A percentile compares a stretch with the other conserved stretches of the same genome.
Evolutionary conservation across 2,329 filamentous ascomycete genomes (phyloP).

Genomic region (Fusarium ambrosium): DNA sequence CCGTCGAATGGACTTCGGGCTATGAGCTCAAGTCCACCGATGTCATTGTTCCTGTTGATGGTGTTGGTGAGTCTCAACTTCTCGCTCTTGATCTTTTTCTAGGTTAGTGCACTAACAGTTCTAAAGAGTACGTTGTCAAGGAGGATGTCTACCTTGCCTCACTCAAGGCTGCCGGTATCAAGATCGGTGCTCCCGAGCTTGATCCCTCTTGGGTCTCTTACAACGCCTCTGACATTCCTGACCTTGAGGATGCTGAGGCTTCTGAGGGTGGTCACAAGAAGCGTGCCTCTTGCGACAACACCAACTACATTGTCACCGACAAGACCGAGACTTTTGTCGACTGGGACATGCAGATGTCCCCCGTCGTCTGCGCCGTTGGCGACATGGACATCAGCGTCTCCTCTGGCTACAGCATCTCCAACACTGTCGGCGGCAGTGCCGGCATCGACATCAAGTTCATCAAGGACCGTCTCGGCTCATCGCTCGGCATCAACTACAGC

Average conservation of each 20-base stretch:
- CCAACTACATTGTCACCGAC: constrained; percentile 20
- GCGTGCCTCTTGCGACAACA: constrained; percentile 5
- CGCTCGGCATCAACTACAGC: constrained; percentile 20
- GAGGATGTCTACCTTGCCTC: background rate
- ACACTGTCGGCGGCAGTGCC: constrained; percentile 17
- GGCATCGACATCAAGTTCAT: constrained; percentile 6
- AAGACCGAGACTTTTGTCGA: constrained; percentile 22
- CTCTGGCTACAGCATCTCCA: constrained; percentile 20
- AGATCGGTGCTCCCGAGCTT: background rate
- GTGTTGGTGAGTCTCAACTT: background rate
- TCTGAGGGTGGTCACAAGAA: background rate
- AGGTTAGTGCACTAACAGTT: background rate
- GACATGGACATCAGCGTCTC: constrained; percentile 24
- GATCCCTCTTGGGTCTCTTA: constrained; percentile 3
- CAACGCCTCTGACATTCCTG: background rate
- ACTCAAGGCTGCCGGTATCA: background rate
- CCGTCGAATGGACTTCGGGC: background rate
- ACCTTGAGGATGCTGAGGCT: background rate
- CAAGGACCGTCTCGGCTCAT: constrained; percentile 12
- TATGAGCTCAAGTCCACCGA: background rate
- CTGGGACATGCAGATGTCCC: constrained; percentile 31
- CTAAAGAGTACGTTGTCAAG: background rate
- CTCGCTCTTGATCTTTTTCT: too few species aligned
- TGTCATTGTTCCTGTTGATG: background rate
- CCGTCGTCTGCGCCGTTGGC: constrained; percentile 12